Evolutionary conservation across 495 filamentous ascomycete species (phyloP).

Genomic region (Chlorociboria aeruginascens): DNA sequence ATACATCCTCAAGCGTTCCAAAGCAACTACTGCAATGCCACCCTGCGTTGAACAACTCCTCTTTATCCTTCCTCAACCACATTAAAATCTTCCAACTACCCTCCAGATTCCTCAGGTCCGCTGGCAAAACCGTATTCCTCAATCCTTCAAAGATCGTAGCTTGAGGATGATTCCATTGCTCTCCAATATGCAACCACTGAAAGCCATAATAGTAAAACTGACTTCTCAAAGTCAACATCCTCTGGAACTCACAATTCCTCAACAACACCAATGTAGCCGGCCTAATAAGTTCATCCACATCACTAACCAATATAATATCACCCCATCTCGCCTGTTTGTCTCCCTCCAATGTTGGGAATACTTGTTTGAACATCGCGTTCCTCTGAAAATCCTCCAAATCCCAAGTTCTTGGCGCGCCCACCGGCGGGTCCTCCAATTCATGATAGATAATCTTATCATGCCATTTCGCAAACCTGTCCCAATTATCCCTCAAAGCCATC

Average conservation of each 20-base stretch:
- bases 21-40: constrained; percentile 38
- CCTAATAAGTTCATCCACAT: constrained; percentile 32
- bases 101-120: constrained; percentile 27
- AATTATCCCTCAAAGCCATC: constrained; percentile 26
- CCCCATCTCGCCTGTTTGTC: constrained; percentile 15
- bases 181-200: constrained; percentile 29
- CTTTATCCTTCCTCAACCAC: constrained; percentile 14
- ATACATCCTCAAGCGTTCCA: constrained; percentile 26
- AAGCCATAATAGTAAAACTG: constrained; percentile 35
- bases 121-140: constrained; percentile 26
- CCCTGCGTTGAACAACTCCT: constrained; percentile 23
- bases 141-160: constrained; percentile 27
- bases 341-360: constrained; percentile 21
- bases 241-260: constrained; percentile 29
- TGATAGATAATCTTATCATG: constrained; percentile 31
- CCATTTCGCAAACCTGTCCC: constrained; percentile 24
- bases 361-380: constrained; percentile 26
- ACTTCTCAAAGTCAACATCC: constrained; percentile 26
- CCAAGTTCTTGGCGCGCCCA: constrained; percentile 18
- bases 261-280: constrained; percentile 25
- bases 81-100: constrained; percentile 12
- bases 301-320: constrained; percentile 26
- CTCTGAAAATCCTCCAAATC: constrained; percentile 26
- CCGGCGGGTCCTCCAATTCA: constrained; percentile 23
- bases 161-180: constrained; percentile 33